Percentiles rank a stretch among this genome's conserved stretches.
Conservation (phyloP, 1,284 basidiomycete genomes). For the Ustilago lituana region DNA sequence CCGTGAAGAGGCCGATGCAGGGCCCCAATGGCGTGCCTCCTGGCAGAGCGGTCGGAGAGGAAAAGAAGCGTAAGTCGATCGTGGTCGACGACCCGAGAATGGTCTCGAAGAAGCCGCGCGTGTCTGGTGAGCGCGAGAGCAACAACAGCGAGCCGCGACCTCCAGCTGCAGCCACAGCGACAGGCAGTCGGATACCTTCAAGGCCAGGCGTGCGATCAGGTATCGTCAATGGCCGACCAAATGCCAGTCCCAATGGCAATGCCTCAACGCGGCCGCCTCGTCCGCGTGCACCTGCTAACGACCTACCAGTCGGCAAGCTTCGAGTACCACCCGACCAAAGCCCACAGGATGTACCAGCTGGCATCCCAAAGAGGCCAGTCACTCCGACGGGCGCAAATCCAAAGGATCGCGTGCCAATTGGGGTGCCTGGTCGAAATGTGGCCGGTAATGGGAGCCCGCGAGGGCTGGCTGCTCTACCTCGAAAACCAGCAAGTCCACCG, state of each 20-base stretch:
- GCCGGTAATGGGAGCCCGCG: slow-evolving; percentile 17
- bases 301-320: slow-evolving; percentile 25
- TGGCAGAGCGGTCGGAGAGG: slow-evolving; percentile 7
- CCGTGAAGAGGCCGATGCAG: slow-evolving; percentile 2
- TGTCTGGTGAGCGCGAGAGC: slow-evolving; percentile 11
- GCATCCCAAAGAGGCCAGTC: slow-evolving; percentile 14
- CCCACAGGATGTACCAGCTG: slow-evolving; percentile 11
- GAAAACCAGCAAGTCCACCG: slow-evolving; percentile 30
- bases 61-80: slow-evolving; percentile 42
- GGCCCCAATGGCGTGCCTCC: slow-evolving; percentile 5
- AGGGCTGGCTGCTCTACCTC: slow-evolving; percentile 27
- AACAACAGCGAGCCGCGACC: slow-evolving; percentile 2
- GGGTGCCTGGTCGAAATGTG: slow-evolving; percentile 7
- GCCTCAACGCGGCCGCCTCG: slow-evolving; percentile 17
- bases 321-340: slow-evolving; percentile 13
- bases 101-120: slow-evolving; percentile 30
- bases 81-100: slow-evolving; percentile 27
- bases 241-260: slow-evolving; percentile 3
- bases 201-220: not conserved
- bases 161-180: not conserved
- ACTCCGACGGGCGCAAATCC: slow-evolving; percentile 23
- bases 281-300: slow-evolving; percentile 7
- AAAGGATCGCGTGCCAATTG: slow-evolving; percentile 13
- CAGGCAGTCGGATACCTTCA: too few relatives aligned
- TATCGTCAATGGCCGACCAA: slow-evolving; percentile 5